These are phyloP conservation scores for Straminergon stramineum DNA, from an alignment of 225 moss, liverwort and hornwort genomes.

Conservation along the genomic window DNA sequence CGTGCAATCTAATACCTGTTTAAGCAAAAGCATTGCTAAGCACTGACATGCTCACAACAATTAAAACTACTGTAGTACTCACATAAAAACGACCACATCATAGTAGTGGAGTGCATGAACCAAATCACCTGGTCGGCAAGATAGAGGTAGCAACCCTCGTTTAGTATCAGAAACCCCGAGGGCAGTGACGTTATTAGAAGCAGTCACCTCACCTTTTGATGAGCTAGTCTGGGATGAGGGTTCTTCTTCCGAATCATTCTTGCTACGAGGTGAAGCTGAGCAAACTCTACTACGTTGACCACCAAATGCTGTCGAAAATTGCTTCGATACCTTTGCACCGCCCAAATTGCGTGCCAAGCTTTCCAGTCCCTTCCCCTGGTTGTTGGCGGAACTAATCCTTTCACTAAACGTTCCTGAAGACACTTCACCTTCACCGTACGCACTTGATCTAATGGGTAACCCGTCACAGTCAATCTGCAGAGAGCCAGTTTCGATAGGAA, in stretches of 20 bases:
- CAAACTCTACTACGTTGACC: neutral
- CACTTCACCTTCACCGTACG: neutral
- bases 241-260: conserved; percentile 18
- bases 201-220: conserved; percentile 8
- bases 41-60: neutral
- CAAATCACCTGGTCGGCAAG: conserved; percentile 11
- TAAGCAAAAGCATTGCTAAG: neutral
- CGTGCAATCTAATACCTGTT: neutral
- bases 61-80: no score
- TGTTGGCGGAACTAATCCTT: neutral
- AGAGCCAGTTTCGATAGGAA: neutral
- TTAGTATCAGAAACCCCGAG: conserved; percentile 1
- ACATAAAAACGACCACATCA: neutral
- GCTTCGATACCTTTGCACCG: neutral
- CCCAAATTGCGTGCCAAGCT: neutral
- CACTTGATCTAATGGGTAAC: neutral
- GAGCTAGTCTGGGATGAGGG: conserved; percentile 13
- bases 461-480: neutral
- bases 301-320: neutral
- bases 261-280: conserved; percentile 5
- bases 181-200: neutral
- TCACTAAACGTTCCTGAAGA: neutral
- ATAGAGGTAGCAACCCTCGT: neutral
- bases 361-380: neutral
- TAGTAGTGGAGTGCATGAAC: neutral